A percentile compares a stretch with the other conserved stretches of the same genome.
Evolutionary conservation across 2,329 filamentous ascomycete genomes (phyloP).

Genomic region (Fusarium sp.): DNA sequence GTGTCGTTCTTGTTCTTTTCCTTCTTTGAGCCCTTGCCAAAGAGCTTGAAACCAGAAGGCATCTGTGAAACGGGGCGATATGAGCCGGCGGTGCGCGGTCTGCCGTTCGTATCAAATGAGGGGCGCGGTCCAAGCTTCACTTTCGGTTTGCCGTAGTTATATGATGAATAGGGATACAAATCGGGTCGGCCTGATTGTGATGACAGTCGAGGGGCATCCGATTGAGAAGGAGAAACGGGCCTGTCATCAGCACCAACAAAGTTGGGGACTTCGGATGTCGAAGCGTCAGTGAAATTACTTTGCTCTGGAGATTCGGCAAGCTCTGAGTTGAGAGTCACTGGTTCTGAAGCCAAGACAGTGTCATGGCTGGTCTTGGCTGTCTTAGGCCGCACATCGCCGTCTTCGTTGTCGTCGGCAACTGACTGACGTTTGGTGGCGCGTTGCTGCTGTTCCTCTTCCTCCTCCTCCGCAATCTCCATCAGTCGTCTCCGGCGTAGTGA

Average conservation of each 20-base stretch:
- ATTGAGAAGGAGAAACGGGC: slow-evolving; percentile 61
- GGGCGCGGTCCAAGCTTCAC: slow-evolving; percentile 91
- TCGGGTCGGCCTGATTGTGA: slow-evolving; percentile 67
- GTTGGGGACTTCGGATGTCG: slow-evolving; percentile 63
- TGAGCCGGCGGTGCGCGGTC: slow-evolving; percentile 72
- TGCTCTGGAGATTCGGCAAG: slow-evolving; percentile 65
- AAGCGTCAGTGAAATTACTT: slow-evolving; percentile 62
- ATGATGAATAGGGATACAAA: slow-evolving; percentile 63
- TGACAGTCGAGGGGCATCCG: slow-evolving; percentile 63
- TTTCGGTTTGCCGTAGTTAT: slow-evolving; percentile 76
- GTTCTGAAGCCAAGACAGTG: slow-evolving; percentile 44
- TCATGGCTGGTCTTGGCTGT: slow-evolving; percentile 50
- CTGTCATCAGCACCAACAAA: slow-evolving; percentile 63
- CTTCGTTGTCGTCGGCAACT: slow-evolving; percentile 64
- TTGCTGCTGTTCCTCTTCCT: slow-evolving; percentile 78
- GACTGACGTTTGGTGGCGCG: slow-evolving; percentile 71
- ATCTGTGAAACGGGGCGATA: slow-evolving; percentile 82
- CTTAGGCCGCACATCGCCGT: slow-evolving; percentile 48
- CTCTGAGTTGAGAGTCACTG: slow-evolving; percentile 65
- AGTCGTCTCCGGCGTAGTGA: slow-evolving; percentile 82
- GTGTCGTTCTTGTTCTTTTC: slow-evolving; percentile 49
- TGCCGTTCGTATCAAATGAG: slow-evolving; percentile 74
- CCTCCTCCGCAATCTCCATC: slow-evolving; percentile 94
- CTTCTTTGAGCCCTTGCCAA: slow-evolving; percentile 70
- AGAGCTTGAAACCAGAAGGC: slow-evolving; percentile 82